Base-by-base conservation (phyloP, 805 yeast species). In the Candida quercuum region DNA sequence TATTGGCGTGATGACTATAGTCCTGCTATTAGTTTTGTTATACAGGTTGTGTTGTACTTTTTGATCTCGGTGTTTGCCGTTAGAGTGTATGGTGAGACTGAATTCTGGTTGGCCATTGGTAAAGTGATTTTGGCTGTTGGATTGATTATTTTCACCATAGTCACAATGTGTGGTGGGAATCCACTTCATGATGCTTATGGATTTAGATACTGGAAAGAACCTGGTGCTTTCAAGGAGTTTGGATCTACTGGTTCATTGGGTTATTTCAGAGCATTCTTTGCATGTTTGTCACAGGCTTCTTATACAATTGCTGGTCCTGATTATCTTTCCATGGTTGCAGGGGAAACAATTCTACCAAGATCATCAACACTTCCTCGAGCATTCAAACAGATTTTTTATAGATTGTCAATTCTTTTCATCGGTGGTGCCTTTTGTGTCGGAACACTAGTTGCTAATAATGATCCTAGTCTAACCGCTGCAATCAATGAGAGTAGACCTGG, bases 251-350 rank as follows among this genome's bases (percentile, higher is more conserved):
- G 89, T 0, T 51, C 60, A 0, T 49, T 74, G 34, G 93, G 91
- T 18, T 63, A 81, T 41, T 81, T 82, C 48, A 74, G 80, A 48
- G 95, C 91, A 1, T 84, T 83, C 50, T 59, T 83, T 49, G 71
- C 79, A 0, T 81, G 89, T 43, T 58, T 85, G 32, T 69, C 75
- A 37, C 77, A 76, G 42, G 95, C 95, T 7, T 67, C 83, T 21
- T 86, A 81, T 56, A 82, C 93, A 12, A 78, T 84, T 46, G 86
- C 86, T 3, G 96, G 95, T 0, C 94, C 95, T 2, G 96, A 87
- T 59, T 83, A 84, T 49, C 74, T 87, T 25, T 72, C 91, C 2
- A 80, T 84, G 84, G 77, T 86, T 24, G 94, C 95, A 3, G 87
- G 94, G 33, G 95, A 87, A 56, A 77, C 86, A 3, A 64, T 71